A percentile compares a stretch with the other conserved stretches of the same genome.
Evolutionary conservation across 2,329 filamentous ascomycete species (phyloP).

Genomic region (Magnaporthiopsis rhizophila): DNA sequence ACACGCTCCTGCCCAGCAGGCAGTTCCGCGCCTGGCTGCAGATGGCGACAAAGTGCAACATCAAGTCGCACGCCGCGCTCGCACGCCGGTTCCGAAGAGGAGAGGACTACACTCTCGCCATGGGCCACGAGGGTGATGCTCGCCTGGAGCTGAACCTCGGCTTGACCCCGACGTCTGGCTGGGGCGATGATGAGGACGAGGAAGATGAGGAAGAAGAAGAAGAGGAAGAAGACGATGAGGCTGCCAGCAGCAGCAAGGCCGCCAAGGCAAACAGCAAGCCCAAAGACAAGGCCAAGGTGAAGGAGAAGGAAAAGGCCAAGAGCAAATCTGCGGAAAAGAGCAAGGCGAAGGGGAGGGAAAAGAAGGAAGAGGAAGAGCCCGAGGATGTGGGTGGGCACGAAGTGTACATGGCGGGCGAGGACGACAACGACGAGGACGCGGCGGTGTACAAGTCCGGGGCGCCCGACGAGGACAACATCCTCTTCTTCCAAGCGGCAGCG

Average conservation of each 20-base stretch:
- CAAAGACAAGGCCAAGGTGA: conserved; percentile 25
- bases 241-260: conserved; percentile 13
- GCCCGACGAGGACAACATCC: conserved; percentile 55
- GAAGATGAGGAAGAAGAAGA: conserved; percentile 31
- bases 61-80: conserved; percentile 70
- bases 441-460: conserved; percentile 76
- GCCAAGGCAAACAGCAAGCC: conserved; percentile 24
- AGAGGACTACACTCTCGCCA: conserved; percentile 87
- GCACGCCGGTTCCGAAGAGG: conserved; percentile 82
- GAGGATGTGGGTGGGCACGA: conserved; percentile 62
- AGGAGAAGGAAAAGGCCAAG: conserved; percentile 18
- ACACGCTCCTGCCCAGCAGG: conserved; percentile 73
- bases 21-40: conserved; percentile 88
- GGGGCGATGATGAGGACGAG: conserved; percentile 54
- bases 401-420: conserved; percentile 89
- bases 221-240: conserved; percentile 7
- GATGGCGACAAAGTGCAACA: conserved; percentile 65
- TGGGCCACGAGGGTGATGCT: conserved; percentile 67
- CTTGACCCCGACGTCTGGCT: conserved; percentile 76
- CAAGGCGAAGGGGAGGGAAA: conserved; percentile 15
- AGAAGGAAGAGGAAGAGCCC: conserved; percentile 22
- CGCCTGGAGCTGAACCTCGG: conserved; percentile 82
- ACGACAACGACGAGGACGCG: conserved; percentile 58
- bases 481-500: conserved; percentile 53
- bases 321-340: conserved; percentile 7